Evolutionary conservation across 345 rosid species (phyloP), one percentile per base, ranked within the genome.

Genomic region (Brassica cretica): DNA sequence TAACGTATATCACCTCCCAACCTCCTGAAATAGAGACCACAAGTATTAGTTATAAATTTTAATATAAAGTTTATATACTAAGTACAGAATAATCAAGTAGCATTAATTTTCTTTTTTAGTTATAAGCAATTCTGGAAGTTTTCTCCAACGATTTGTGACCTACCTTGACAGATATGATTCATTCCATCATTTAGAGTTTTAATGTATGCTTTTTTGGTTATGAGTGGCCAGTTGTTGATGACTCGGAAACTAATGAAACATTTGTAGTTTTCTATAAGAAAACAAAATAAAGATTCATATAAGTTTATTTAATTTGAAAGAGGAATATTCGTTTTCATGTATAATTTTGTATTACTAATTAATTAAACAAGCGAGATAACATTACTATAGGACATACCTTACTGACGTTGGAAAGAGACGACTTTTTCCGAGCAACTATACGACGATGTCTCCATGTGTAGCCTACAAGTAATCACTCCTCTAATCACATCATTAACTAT

Each of bases 401-500:
- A 41, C 16, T 61, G 73, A 53, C 59, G 19, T 68, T 35, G 59
- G 70, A 61, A 67, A 51, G 64, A 67, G 74, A 60, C 64, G 8
- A 30, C 15, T 3, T 60, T 79, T 60, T 61, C n/a, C 18, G 14
- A 44, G n/a, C 19, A 72, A 46, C 60, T 70, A 21, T 30, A 41
- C 14, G 78, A 68, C 74, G 73, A 73, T 61, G 82, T 67, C 78
- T 63, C 75, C 67, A 79, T 79, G 78, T 62, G 63, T 68, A 73
- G 81, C 61, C 81, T 41, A 65, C 73, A 64, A 46, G 53, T 79
- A 73, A 35, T 79, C 64, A 46, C 74, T 73, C 9, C 64, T 73
- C 78, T 73, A 67, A 78, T 78, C 69, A 67, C 21, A 27, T 7
- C 56, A 60, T 3, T 72, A 27, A 44, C 61, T 25, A 30, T 6